A percentile compares a stretch with the other conserved stretches of the same genome.
phyloP scores from a whole-genome alignment of 768 basidiomycete species.

The Coprinellus micaceus region DNA sequence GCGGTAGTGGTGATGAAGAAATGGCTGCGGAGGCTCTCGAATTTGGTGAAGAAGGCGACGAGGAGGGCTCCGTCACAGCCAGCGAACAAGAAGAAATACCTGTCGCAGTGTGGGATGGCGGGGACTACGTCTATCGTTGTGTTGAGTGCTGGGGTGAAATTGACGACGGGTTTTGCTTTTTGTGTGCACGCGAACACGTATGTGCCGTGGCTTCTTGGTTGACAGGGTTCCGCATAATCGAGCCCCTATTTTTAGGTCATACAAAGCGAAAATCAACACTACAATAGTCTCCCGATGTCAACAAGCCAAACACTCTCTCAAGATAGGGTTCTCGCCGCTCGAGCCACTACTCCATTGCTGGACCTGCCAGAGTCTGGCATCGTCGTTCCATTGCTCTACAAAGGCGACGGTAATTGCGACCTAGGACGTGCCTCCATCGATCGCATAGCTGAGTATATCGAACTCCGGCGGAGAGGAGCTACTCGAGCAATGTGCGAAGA shows the following conservation, averaged over 20 bases:
- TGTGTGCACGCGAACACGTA: conserved; percentile 18
- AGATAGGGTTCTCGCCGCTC: conserved; percentile 22
- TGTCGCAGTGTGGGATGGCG: conserved; percentile 15
- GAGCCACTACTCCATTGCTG: conserved; percentile 29
- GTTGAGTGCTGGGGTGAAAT: conserved; percentile 29
- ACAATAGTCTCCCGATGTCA: conserved; percentile 7
- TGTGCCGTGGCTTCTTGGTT: neutral
- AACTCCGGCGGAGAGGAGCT: conserved; percentile 30
- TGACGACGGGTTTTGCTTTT: conserved; percentile 24
- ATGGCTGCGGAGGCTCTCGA: neutral
- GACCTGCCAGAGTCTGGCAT: conserved; percentile 9
- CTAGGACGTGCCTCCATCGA: neutral
- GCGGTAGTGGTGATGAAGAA: too few relatives aligned
- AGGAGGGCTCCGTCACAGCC: neutral
- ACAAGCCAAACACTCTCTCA: conserved; percentile 18
- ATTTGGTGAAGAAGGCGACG: neutral
- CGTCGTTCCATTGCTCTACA: conserved; percentile 4
- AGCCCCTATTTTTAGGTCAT: neutral
- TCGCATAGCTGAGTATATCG: conserved; percentile 23
- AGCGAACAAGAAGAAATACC: neutral
- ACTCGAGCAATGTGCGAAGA: conserved; percentile 36
- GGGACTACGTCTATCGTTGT: conserved; percentile 23
- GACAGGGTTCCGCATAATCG: too few relatives aligned
- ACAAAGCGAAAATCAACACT: neutral
- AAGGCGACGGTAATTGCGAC: too few relatives aligned